Conservation (phyloP, 2,329 filamentous ascomycete species). For the Alternaria consortialis region DNA sequence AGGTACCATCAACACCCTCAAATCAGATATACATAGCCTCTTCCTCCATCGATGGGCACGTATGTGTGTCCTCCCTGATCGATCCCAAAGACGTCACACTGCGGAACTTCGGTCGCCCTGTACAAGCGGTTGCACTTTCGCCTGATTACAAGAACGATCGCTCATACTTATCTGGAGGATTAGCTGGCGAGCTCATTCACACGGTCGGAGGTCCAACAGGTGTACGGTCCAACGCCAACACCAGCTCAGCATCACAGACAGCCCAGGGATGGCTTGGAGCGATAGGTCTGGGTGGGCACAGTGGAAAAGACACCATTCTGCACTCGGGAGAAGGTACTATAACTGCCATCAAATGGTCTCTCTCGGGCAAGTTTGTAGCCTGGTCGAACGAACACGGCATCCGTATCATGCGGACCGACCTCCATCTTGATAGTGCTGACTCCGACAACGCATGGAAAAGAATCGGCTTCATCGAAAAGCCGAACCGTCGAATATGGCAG, state of each 20-base stretch:
- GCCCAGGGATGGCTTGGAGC: conserved; percentile 91
- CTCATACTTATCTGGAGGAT: conserved; percentile 88
- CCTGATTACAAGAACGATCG: conserved; percentile 92
- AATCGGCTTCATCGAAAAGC: conserved; percentile 89
- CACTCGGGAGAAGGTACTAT: conserved; percentile 94
- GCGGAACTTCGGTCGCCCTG: conserved; percentile 90
- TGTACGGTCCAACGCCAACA: conserved; percentile 83
- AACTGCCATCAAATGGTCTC: conserved; percentile 91
- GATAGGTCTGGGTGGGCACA: conserved; percentile 80
- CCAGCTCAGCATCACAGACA: conserved; percentile 81
- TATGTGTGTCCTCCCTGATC: conserved; percentile 87
- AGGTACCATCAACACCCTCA: conserved; percentile 77
- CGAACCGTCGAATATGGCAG: conserved; percentile 87
- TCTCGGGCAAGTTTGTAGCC: conserved; percentile 88
- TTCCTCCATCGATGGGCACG: conserved; percentile 93
- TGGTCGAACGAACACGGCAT: conserved; percentile 98
- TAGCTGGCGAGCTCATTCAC: conserved; percentile 85
- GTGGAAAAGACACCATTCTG: conserved; percentile 83
- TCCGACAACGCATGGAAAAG: conserved; percentile 91
- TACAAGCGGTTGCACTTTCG: conserved; percentile 92
- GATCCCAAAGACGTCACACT: conserved; percentile 90
- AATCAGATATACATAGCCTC: conserved; percentile 95
- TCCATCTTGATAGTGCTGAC: conserved; percentile 79
- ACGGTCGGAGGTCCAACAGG: conserved; percentile 83
- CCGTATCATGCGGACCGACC: conserved; percentile 93